Evolutionary conservation across 352 stramenopile genomes (phyloP), one percentile per base, ranked within the genome.

Genomic region (Globisporangium spiculum): DNA sequence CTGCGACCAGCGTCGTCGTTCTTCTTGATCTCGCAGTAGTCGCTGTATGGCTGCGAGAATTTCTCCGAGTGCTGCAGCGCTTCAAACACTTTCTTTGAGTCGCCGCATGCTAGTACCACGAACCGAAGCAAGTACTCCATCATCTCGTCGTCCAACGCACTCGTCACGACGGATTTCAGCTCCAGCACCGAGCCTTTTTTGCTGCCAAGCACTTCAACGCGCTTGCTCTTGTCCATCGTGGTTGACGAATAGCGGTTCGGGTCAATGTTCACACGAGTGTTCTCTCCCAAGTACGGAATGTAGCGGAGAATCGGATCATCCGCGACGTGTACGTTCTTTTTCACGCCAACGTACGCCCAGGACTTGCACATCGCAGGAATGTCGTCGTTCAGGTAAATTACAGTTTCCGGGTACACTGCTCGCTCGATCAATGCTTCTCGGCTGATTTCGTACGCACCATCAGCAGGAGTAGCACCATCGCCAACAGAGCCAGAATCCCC

Each of bases 271-370:
- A 92, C 65, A 3, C 65, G 71, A 4, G 75, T 70, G 26, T 83
- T 75, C 20, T 98, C 91, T 20, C 91, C 91, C 68, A 98, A 84
- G 70, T 97, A 97, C 3, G 93, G 93, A 9, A 97, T 80, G 63
- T 96, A 94, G 14, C 86, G 80, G 60, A 98, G 73, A 38, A 95
- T 81, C 4, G 84, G 78, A 60, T 97, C 86, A 71, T 97, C 91
- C 14, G 94, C 86, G 1, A 90, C 82, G 50, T 80, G 83, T 36
- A 86, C 75, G 56, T 91, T 93, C 26, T 84, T 92, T 30, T 82
- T 83, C 12, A 97, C 72, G 7, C 83, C 81, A 54, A 92, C 82
- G 72, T 83, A 89, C n/a, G 84, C 75, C 58, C 84, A 89, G 7
- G 82, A 83, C 20, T 75, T 80, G 41, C 81, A 71, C 63, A 91